A percentile compares a stretch with the other conserved stretches of the same genome.
These are phyloP conservation scores for Cadophora gregata DNA, from an alignment of 2,329 filamentous ascomycete species.

Conservation along the genomic window DNA sequence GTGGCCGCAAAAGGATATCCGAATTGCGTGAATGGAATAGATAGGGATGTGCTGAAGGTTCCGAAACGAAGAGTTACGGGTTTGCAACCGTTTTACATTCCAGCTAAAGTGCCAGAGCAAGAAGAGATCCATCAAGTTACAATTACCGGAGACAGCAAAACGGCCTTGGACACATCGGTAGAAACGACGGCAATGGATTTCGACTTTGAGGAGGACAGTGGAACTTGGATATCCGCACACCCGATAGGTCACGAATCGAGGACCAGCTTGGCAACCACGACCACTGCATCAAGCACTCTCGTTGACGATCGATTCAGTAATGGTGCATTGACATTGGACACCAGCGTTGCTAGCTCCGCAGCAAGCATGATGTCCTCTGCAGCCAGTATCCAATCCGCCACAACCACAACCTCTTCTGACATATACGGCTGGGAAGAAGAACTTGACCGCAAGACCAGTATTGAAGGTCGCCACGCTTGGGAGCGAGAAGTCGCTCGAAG, in stretches of 20 bases:
- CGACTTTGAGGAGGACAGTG: conserved; percentile 39
- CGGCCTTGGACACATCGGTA: conserved; percentile 36
- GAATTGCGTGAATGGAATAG: conserved; percentile 22
- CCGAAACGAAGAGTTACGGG: conserved; percentile 30
- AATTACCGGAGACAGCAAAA: conserved; percentile 24
- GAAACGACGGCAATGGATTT: conserved; percentile 38
- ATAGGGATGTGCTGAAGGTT: conserved; percentile 24
- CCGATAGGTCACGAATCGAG: conserved; percentile 37
- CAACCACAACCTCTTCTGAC: conserved; percentile 47
- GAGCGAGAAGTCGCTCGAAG: conserved; percentile 32
- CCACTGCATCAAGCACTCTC: conserved; percentile 35
- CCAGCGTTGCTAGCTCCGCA: conserved; percentile 44
- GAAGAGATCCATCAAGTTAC: conserved; percentile 33
- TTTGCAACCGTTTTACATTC: conserved; percentile 40
- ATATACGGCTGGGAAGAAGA: conserved; percentile 62
- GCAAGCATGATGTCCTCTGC: conserved; percentile 43
- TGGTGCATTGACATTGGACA: conserved; percentile 35
- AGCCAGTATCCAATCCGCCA: conserved; percentile 43
- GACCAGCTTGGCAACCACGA: conserved; percentile 38
- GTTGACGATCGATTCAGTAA: conserved; percentile 35
- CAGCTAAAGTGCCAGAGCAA: conserved; percentile 41
- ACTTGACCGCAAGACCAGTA: conserved; percentile 45
- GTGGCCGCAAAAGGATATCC: conserved; percentile 42
- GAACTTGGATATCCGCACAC: conserved; percentile 40
- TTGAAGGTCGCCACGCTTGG: conserved; percentile 35